Percentiles rank a stretch among this genome's conserved stretches.
These are phyloP conservation scores for Fusarium hostae DNA, from an alignment of 2,329 filamentous ascomycete genomes.

Conservation along the genomic window DNA sequence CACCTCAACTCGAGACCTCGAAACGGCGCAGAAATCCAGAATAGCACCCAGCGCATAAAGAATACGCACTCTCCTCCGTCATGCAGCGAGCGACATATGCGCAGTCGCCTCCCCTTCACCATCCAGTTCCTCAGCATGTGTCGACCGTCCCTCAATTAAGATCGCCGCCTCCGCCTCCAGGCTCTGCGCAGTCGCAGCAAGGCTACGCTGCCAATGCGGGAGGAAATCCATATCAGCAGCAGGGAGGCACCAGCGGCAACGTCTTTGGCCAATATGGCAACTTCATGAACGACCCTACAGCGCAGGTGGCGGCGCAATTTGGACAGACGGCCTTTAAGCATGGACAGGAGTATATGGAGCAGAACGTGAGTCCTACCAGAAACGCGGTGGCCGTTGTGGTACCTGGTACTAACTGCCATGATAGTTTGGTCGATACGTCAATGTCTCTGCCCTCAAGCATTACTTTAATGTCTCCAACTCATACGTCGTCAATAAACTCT, in stretches of 20 bases:
- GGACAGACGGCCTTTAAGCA: conserved; percentile 92
- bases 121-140: conserved; percentile 97
- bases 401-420: conserved; percentile 20
- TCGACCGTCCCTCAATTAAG: conserved; percentile 97
- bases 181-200: conserved; percentile 74
- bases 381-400: background rate
- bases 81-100: conserved; percentile 92
- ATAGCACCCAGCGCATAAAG: background rate
- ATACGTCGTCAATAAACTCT: conserved; percentile 93
- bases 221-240: conserved; percentile 80
- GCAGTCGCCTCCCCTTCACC: conserved; percentile 93
- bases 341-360: conserved; percentile 93
- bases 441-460: conserved; percentile 92
- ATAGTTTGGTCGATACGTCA: conserved; percentile 79
- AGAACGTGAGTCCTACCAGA: conserved; percentile 75
- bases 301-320: conserved; percentile 94
- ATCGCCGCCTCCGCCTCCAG: conserved; percentile 86
- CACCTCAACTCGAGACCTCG: conserved; percentile 7
- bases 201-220: conserved; percentile 73
- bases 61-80: conserved; percentile 45
- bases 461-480: conserved; percentile 99
- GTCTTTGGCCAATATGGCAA: conserved; percentile 81
- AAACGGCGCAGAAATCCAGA: background rate
- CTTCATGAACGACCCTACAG: conserved; percentile 95
- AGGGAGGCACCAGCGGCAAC: conserved; percentile 63